Evolutionary conservation across 2,329 filamentous ascomycete genomes (phyloP).

Genomic region (Blumeria hordei): DNA sequence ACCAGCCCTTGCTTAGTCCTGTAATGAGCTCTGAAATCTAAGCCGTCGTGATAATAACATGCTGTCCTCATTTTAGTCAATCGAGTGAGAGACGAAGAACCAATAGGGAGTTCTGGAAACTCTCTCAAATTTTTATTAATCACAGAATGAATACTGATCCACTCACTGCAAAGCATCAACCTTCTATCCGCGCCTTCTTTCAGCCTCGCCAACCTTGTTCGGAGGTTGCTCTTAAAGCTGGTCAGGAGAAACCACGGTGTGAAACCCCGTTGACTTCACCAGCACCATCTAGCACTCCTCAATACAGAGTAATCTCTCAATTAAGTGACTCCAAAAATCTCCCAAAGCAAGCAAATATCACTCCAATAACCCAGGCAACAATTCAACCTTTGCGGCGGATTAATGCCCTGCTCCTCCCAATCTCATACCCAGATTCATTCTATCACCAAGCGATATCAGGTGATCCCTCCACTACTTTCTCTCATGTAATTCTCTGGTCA

Average conservation of each 20-base stretch:
- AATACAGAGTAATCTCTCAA: too few relatives aligned
- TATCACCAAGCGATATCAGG: constrained; percentile 30
- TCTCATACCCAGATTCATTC: constrained; percentile 39
- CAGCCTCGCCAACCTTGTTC: constrained; percentile 19
- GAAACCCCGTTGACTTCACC: not conserved
- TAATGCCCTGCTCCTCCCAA: constrained; percentile 37
- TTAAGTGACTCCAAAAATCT: constrained; percentile 4
- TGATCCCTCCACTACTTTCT: constrained; percentile 24
- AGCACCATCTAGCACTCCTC: not conserved
- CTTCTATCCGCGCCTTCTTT: constrained; percentile 41
- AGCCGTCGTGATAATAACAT: too few relatives aligned
- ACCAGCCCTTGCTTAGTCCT: too few relatives aligned
- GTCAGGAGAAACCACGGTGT: constrained; percentile 3
- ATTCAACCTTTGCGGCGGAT: constrained; percentile 35
- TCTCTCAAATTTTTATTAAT: too few relatives aligned
- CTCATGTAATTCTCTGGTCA: constrained; percentile 33
- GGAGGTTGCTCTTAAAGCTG: constrained; percentile 8
- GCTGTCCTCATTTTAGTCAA: too few relatives aligned
- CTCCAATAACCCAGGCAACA: constrained; percentile 24
- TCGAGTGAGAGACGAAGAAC: too few relatives aligned
- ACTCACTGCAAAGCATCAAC: constrained; percentile 16
- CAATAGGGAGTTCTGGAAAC: too few relatives aligned
- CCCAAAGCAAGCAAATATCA: constrained; percentile 25
- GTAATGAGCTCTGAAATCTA: too few relatives aligned
- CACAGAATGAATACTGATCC: not conserved